Conservation (phyloP, 2,329 filamentous ascomycete genomes). For the Diplocarpon mali region DNA sequence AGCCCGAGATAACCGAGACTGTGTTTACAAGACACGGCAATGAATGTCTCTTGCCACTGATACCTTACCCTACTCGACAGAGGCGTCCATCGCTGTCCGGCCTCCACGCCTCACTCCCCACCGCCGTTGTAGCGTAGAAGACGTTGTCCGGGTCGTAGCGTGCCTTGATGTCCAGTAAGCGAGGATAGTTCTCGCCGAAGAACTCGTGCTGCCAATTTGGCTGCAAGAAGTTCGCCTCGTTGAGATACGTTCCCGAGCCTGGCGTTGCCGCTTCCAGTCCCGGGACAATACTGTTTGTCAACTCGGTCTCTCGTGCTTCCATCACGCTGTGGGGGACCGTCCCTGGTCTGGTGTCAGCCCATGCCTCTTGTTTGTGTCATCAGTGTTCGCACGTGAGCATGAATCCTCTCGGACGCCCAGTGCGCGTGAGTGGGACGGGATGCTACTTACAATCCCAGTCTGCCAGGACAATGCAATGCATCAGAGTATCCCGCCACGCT, state of each 20-base stretch:
- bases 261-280: constrained; percentile 29
- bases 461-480: constrained; percentile 1
- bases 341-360: no score
- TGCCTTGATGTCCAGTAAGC: constrained; percentile 12
- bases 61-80: no score
- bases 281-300: constrained; percentile 25
- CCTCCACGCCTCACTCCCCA: constrained; percentile 12
- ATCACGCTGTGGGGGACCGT: constrained; percentile 17
- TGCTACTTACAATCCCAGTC: constrained; percentile 10
- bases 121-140: constrained; percentile 11
- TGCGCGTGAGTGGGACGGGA: no score
- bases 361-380: no score
- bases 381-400: no score
- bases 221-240: constrained; percentile 37
- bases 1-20: background rate
- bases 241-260: constrained; percentile 34
- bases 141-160: constrained; percentile 10
- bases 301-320: constrained; percentile 19
- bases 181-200: constrained; percentile 28
- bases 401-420: no score
- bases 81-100: background rate
- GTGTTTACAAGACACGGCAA: no score
- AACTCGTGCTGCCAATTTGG: constrained; percentile 33
- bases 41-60: no score
- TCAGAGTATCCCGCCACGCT: constrained; percentile 10